Evolutionary conservation across 768 basidiomycete genomes (phyloP).

Genomic region (Lentinula lateritia): DNA sequence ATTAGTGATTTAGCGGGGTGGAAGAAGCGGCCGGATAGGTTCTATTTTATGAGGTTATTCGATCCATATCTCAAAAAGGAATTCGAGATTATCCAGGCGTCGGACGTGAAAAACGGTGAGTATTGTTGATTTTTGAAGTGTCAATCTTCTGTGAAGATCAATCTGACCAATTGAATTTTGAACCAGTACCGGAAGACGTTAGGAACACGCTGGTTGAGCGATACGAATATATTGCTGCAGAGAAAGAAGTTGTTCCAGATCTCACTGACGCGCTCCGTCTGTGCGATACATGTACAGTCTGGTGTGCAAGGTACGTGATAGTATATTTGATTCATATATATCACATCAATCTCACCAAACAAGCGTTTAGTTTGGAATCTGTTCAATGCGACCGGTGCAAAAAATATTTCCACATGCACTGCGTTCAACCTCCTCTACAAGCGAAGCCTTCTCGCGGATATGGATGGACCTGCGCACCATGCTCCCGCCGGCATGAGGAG

Average conservation of each 20-base stretch:
- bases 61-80: conserved; percentile 98
- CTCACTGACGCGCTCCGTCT: conserved; percentile 81
- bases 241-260: conserved; percentile 89
- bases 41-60: conserved; percentile 94
- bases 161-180: conserved; percentile 7
- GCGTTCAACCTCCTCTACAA: conserved; percentile 84
- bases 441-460: conserved; percentile 95
- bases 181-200: conserved; percentile 75
- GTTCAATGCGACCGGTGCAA: conserved; percentile 92
- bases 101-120: conserved; percentile 86
- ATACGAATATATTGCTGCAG: conserved; percentile 94
- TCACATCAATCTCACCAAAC: conserved; percentile 5
- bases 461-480: conserved; percentile 96
- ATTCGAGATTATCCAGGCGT: conserved; percentile 89
- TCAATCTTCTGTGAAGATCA: neutral
- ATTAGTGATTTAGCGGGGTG: conserved; percentile 88
- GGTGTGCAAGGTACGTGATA: conserved; percentile 77
- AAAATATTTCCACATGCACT: conserved; percentile 90
- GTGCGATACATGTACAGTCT: conserved; percentile 80
- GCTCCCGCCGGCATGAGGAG: conserved; percentile 82
- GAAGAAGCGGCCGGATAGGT: conserved; percentile 92
- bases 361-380: conserved; percentile 58
- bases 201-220: conserved; percentile 68
- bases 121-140: conserved; percentile 15
- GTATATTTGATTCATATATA: neutral